Base-by-base conservation (phyloP, 768 basidiomycete genomes). In the Hygrophorus pudorinus region DNA sequence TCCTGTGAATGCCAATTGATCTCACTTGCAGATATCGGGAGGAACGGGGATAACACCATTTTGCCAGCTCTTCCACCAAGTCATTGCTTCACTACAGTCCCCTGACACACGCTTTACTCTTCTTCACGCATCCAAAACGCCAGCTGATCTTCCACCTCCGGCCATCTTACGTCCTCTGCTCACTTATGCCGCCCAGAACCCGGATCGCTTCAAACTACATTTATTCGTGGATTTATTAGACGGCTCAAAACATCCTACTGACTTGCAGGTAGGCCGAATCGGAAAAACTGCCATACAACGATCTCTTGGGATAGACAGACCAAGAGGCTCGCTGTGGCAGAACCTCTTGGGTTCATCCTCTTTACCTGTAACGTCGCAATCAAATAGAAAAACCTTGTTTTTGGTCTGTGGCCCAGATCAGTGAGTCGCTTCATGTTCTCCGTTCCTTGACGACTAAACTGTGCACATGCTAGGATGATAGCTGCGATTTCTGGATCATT, bases 31-130 rank as follows among this genome's bases (percentile, higher is more conserved):
- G 88, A 79, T 91, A 44, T 89, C 86, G 35, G 88, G 88, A 30
- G 88, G 88, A 20, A 91, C 88, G 4, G 88, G 89, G 21, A 80
- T 91, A 39, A 82, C 88, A 12, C 89, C 88, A 3, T 90, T 91
- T 58, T 78, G 78, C 54, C 88, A 91, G 56, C 67, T 91, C 14
- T 66, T 89, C 46, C 71, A 82, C 53, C 62, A 62, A 5, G 54
- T 73, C 11, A 75, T 87, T 34, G 62, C 62, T 34, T 32, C 59
- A n/a, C 46, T 48, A 32, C 37, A 53, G 50, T 32, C 49, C 18
- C 48, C 63, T 16, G 59, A 57, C 21, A 77, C 83, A 36, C 77
- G 73, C 2, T 82, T 83, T 56, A 87, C 79, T 1, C 60, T 91
- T 3, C 64, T 91, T 18, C 88, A 91, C 50, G 76, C 77, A 7